Base-by-base conservation (phyloP, 805 yeast species). In the Saccharomyces paradoxus region DNA sequence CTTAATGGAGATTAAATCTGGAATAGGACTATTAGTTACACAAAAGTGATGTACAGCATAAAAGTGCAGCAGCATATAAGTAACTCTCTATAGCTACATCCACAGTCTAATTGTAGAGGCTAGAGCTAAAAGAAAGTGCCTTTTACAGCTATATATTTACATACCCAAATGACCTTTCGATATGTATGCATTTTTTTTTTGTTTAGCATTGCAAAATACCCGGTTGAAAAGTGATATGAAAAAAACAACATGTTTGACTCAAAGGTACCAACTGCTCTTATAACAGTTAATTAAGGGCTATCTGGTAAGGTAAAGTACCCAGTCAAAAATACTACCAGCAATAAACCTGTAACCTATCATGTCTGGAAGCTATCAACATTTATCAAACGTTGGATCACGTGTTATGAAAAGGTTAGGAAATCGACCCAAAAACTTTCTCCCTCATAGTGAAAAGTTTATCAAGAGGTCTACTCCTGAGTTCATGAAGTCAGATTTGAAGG, bases 371-470 rank as follows among this genome's bases (percentile, higher is more conserved):
- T 67, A 64, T 49, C 57, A 57, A 41, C 71, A 68, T 56, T 56
- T 74, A 31, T 64, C 76, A 5, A 72, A 71, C 54, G 73, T 73
- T 2, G 75, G 76, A 31, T 62, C 65, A 22, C 71, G 76, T 50
- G 65, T 71, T 58, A 58, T 66, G 52, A 59, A 71, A 46, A 68
- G 68, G 44, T 53, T 69, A 48, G 58, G 68, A 48, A 64, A 63
- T 41, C 60, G 69, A 32, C 66, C 74, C 26, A 63, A 63, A 50
- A 69, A 65, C 53, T 52, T 71, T 53, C 60, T 64, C 46, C 63
- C 65, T 27, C 62, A 62, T 37, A 62, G 62, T 53, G 63, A 66
- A 21, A 71, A 71, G 50, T 58, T 65, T n/a, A 68, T 62, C 51
- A 60, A 63, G 37, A 53, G 58, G 37, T 62, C 72, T 2, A 63